Percentiles rank a stretch among this genome's conserved stretches.
Evolutionary conservation across 768 basidiomycete species (phyloP).

Genomic region (Suillus subluteus): DNA sequence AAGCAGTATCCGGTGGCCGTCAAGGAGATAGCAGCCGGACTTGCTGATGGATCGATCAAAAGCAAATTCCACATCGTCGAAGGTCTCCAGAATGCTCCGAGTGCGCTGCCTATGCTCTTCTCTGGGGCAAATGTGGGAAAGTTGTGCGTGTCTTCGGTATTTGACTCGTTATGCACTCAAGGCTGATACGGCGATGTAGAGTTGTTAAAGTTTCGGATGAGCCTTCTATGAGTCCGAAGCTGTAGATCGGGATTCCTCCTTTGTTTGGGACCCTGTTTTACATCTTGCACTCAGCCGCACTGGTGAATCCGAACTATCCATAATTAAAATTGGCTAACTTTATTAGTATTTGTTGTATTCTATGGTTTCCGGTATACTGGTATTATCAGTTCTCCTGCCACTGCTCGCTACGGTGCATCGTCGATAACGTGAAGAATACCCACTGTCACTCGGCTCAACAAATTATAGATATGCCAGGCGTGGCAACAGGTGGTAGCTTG

Average conservation of each 20-base stretch:
- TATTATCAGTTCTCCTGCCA: not conserved
- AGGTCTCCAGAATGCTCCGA: conserved; percentile 74
- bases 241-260: not conserved
- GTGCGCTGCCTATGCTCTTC: conserved; percentile 71
- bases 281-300: not conserved
- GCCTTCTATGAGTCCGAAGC: conserved; percentile 17
- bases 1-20: conserved; percentile 60
- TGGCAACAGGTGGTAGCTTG: not conserved
- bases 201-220: conserved; percentile 62
- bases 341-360: not conserved
- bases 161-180: not conserved
- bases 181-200: conserved; percentile 35
- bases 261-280: not conserved
- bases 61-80: conserved; percentile 80
- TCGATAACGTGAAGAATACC: not conserved
- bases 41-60: conserved; percentile 73
- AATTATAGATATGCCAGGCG: not conserved
- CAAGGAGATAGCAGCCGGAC: conserved; percentile 56
- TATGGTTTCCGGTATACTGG: not conserved
- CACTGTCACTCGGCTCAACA: not conserved
- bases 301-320: not conserved
- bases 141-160: conserved; percentile 42
- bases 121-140: conserved; percentile 82
- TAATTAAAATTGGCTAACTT: not conserved
- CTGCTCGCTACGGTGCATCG: not conserved